Conservation (phyloP, 2,329 filamentous ascomycete species). For the Curvularia sp. region DNA sequence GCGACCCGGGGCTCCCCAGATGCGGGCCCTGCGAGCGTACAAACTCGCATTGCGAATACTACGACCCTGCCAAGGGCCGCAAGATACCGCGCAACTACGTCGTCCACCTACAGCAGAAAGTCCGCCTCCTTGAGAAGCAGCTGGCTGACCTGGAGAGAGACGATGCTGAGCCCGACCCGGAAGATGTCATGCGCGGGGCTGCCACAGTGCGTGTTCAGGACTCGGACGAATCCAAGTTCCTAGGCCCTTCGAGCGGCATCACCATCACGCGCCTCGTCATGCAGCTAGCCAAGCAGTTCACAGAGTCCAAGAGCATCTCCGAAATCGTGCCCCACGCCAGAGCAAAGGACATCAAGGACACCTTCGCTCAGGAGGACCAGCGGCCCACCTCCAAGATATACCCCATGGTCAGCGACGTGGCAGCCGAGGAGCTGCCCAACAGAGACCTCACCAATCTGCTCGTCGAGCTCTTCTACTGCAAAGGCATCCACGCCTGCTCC, state of each 20-base stretch:
- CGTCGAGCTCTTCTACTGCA: conserved; percentile 83
- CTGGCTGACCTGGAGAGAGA: conserved; percentile 80
- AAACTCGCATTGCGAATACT: conserved; percentile 92
- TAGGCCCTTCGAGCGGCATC: conserved; percentile 94
- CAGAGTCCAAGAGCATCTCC: conserved; percentile 87
- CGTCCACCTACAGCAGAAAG: conserved; percentile 85
- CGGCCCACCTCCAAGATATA: conserved; percentile 81
- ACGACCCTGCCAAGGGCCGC: conserved; percentile 83
- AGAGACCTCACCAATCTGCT: conserved; percentile 77
- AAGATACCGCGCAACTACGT: conserved; percentile 93
- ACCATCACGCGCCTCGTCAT: conserved; percentile 94
- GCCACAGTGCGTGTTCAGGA: conserved; percentile 85
- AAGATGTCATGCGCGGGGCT: conserved; percentile 85
- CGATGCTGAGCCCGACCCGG: conserved; percentile 72
- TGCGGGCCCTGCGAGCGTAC: conserved; percentile 93
- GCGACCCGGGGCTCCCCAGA: conserved; percentile 88
- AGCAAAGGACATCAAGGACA: conserved; percentile 71
- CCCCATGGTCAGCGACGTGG: conserved; percentile 84
- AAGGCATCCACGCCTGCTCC: conserved; percentile 62
- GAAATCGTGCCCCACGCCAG: conserved; percentile 84
- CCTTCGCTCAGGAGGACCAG: conserved; percentile 69
- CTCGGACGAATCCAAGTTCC: conserved; percentile 85
- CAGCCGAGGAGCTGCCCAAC: conserved; percentile 77
- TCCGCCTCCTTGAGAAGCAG: conserved; percentile 81
- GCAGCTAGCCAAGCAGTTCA: conserved; percentile 94